Evolutionary conservation across 768 basidiomycete species (phyloP), one percentile per base, ranked within the genome.

Genomic region (Lactifluus rugatus): DNA sequence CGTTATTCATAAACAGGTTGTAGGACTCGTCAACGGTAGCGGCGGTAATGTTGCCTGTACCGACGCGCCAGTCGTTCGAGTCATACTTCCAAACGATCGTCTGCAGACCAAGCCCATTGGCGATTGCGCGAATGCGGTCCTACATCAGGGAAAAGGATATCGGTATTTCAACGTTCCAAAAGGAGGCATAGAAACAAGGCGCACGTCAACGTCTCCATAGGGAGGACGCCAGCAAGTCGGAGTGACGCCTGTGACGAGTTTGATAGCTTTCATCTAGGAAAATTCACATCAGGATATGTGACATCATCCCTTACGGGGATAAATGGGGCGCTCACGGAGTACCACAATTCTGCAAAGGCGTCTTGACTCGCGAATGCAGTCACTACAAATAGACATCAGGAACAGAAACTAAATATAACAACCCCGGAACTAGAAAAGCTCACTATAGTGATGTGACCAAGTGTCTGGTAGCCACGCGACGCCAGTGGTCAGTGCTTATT

Each of bases 331-430:
- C 80, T 36, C 62, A 79, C 81, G 0, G 61, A 82, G 70, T 88
- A 92, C 58, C 84, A 89, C 17, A 92, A 74, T 69, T 91, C 88
- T 3, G 87, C 87, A 57, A 89, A 87, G 4, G 81, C 84, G 60
- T 84, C 72, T 62, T 80, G 72, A 66, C 82, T 89, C 9, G 76
- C 70, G 42, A 85, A 73, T 2, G 80, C 66, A 0, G 85, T 85
- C 80, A 78, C 81, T 82, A 54, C 1, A 32, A 14, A 46, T 7
- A 14, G 8, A 31, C 7, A 44, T 37, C 28, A 46, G 56, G 19
- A 31, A 50, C 5, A 11, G 14, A 41, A 26, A 1, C 14, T 11
- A n/a, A n/a, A n/a, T n/a, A 31, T 23, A 11, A 19, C 28, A 32
- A 11, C 17, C 0, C 34, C 8, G 23, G n/a, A 32, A 21, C 10